Base-by-base conservation (phyloP, 2,329 filamentous ascomycete species). In the Neonectria neomacrospora region DNA sequence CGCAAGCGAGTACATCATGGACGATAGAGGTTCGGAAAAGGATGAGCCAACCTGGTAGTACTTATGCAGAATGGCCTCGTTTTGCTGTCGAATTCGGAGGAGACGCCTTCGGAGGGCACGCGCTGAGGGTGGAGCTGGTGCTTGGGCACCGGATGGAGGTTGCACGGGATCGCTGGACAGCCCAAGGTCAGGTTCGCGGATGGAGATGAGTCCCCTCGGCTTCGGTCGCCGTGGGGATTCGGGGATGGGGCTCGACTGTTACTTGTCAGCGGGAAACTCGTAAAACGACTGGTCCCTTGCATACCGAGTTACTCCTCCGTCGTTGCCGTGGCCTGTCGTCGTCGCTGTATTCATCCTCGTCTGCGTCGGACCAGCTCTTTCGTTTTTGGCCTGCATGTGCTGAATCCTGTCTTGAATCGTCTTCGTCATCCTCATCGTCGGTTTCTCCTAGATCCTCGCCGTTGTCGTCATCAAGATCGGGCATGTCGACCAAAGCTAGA, bases 1-100 rank as follows among this genome's bases (percentile, higher is more conserved):
- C 1, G 95, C 96, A 14, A 99, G 84, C 0, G 94, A 96, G 78
- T 98, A 99, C 74, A 97, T 88, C 81, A 98, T 90, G 0, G 94
- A 97, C 0, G 94, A 96, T 58, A 98, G 92, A 1, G 96, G 96
- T 76, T 99, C 96, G 0, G 95, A 95, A 75, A 97, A 97, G 2
- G 94, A 97, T 3, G 92, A 90, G 42, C 96, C 96, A 30, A 93
- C 86, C 28, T 89, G 86, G 80, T 98, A 97, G 79, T 99, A 98
- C 66, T 88, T 86, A 53, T 91, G 88, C 39, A 98, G 82, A 1
- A 94, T 84, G 0, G 80, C 78, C 77, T 97, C 92, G 69, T 97
- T 90, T 71, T 94, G 91, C 64, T 88, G 84, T 58, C 92, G 90
- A 70, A 97, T 82, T 62, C 88, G 89, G 39, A 96, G 78, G 4